A percentile compares a stretch with the other conserved stretches of the same genome.
Conservation (phyloP, 202 grass and related monocot species). For the Saccharum hybrid region DNA sequence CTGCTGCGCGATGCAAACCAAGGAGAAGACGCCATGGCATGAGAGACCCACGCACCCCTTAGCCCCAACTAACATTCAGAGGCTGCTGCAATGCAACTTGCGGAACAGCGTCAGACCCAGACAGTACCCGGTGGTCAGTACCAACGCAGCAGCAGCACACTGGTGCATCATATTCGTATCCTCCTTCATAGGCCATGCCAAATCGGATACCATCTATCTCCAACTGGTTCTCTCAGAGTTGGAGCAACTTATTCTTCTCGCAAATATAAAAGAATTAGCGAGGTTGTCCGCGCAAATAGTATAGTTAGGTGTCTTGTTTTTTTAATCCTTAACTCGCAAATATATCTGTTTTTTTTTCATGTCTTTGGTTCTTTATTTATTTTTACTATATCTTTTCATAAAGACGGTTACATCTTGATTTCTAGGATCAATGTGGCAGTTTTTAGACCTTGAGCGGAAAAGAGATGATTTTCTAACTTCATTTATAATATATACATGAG, state of each 20-base stretch:
- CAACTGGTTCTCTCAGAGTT: background rate
- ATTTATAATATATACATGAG: no score
- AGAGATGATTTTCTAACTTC: no score
- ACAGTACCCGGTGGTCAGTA: background rate
- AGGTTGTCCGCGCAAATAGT: no score
- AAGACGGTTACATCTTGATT: no score
- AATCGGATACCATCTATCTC: constrained; percentile 45
- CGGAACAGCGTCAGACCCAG: background rate
- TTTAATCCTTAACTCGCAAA: no score
- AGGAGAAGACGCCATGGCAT: constrained; percentile 40
- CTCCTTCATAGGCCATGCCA: constrained; percentile 29
- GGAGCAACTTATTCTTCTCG: background rate
- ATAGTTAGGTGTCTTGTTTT: no score
- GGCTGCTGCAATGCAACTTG: constrained; percentile 48
- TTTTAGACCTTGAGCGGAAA: no score
- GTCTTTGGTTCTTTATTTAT: no score
- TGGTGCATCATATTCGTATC: background rate
- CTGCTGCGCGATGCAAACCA: constrained; percentile 46
- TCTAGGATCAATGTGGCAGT: no score
- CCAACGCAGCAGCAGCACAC: background rate
- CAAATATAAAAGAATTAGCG: background rate
- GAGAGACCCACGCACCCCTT: constrained; percentile 6
- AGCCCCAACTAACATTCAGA: constrained; percentile 48
- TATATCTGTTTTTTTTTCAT: no score
- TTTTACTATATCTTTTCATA: no score